A percentile compares a stretch with the other conserved stretches of the same genome.
Conservation (phyloP, 352 stramenopile species). For the Globisporangium lucens region DNA sequence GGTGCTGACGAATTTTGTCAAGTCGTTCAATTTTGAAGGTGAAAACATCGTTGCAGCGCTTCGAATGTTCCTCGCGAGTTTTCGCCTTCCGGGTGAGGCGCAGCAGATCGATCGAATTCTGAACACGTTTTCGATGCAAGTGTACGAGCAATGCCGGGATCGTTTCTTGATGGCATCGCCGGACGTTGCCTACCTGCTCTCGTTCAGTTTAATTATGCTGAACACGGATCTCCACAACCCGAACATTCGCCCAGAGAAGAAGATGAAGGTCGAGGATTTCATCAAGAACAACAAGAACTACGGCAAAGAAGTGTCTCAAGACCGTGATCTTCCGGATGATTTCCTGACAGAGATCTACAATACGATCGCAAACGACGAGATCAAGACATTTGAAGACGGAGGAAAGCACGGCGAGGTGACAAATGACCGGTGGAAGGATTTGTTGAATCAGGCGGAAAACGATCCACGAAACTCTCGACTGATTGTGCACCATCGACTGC, state of each 20-base stretch:
- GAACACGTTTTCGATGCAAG: conserved; percentile 81
- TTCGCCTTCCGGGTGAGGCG: conserved; percentile 80
- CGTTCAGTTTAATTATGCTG: conserved; percentile 89
- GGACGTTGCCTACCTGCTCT: conserved; percentile 89
- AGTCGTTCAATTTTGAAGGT: conserved; percentile 79
- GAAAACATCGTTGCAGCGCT: conserved; percentile 70
- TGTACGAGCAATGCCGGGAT: conserved; percentile 85
- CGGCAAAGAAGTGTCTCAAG: conserved; percentile 77
- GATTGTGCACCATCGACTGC: conserved; percentile 48
- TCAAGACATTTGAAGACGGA: conserved; percentile 81
- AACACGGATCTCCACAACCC: conserved; percentile 87
- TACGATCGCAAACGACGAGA: conserved; percentile 68
- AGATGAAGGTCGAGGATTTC: conserved; percentile 86
- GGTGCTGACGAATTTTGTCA: conserved; percentile 68
- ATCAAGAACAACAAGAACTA: conserved; percentile 91
- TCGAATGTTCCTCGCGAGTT: conserved; percentile 83
- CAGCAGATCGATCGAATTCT: conserved; percentile 89
- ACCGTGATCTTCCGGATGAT: conserved; percentile 60
- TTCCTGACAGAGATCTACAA: conserved; percentile 77
- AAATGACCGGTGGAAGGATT: conserved; percentile 74
- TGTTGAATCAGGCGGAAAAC: conserved; percentile 69
- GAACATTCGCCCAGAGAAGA: conserved; percentile 82
- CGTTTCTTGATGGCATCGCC: conserved; percentile 79
- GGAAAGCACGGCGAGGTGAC: conserved; percentile 77
- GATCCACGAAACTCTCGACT: conserved; percentile 55